phyloP scores from a whole-genome alignment of 169 alveolate species.

The Eimeria acervulina region DNA sequence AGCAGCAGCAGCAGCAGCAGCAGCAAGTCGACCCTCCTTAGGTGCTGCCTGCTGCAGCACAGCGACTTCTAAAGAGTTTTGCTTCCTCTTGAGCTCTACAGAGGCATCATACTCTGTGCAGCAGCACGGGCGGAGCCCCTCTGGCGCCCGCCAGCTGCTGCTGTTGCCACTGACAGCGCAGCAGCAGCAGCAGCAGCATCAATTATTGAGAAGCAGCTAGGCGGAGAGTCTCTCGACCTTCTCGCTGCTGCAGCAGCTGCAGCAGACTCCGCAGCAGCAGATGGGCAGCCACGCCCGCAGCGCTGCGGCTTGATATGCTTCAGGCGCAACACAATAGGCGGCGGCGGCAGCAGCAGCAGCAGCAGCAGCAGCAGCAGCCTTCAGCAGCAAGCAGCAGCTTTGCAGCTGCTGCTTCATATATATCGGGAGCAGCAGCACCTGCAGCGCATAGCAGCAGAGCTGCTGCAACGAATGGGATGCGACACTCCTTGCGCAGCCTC shows the following conservation, averaged over 20 bases:
- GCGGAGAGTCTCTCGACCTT: background rate
- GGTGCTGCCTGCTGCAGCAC: background rate
- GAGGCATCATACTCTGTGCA: background rate
- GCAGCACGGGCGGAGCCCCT: background rate
- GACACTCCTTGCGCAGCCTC: slow-evolving; percentile 32
- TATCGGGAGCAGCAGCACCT: background rate
- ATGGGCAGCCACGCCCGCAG: slow-evolving; percentile 45
- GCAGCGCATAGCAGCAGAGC: slow-evolving; percentile 46
- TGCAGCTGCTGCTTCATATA: slow-evolving; percentile 18
- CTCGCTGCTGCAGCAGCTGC: slow-evolving; percentile 15
- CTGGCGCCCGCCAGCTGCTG: background rate
- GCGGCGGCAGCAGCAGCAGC: slow-evolving; percentile 9
- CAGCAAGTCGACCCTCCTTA: slow-evolving; percentile 9
- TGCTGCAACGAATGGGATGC: slow-evolving; percentile 72
- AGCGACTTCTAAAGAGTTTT: background rate
- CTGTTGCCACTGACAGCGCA: background rate
- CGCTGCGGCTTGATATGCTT: slow-evolving; percentile 6
- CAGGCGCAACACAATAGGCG: slow-evolving; percentile 19
- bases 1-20: slow-evolving; percentile 20
- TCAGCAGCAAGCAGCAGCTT: background rate
- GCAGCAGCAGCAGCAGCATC: slow-evolving; percentile 24
- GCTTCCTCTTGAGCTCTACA: background rate
- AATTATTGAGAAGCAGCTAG: background rate
- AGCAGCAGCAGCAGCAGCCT: background rate
- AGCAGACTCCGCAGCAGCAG: slow-evolving; percentile 2